Base-by-base conservation (phyloP, 2,329 filamentous ascomycete genomes). In the Tolypocladium cylindrosporum region DNA sequence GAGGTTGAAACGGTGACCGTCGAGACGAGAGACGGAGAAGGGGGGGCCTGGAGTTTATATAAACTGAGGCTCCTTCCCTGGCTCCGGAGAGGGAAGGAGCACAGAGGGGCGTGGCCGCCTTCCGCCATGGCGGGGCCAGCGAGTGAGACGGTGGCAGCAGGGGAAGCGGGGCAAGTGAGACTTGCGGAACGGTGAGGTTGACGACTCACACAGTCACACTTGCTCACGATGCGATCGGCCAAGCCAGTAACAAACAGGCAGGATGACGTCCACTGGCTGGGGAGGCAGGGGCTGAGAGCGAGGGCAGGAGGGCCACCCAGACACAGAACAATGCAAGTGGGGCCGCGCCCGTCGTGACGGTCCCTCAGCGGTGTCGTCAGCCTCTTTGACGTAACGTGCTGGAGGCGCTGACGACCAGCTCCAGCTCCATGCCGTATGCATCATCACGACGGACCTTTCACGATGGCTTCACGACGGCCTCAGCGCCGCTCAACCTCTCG, bases 231-330 rank as follows among this genome's bases (percentile, higher is more conserved):
- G 16, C 40, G n/a, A 42, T 42, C 45, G 45, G 52, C 19, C 52
- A 54, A 39, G 52, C 19, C 52, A 54, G 36, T 45, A n/a, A 1
- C 42, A 24, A n/a, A 1, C 21, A 24, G 42, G 43, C 52, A 41
- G 37, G 52, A 72, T 34, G 59, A 54, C 52, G 52, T 50, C 24
- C 27, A 27, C 27, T 31, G 24, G 24, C 2, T 31, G 43, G 45
- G 45, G 6, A 34, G 31, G 31, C 31, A 34, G 24, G 24, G 24
- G 24, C 24, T 27, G 24, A 27, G 24, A 34, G 31, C 31, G 8
- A 34, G 31, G 31, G 7, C 6, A 37, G 11, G 36, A 37, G 36
- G 36, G 37, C 3, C 27, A 24, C 21, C 10, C 11, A 9, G 13
- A 13, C 37, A 13, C 37, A 39, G 37, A 39, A 39, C 37, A 39